A percentile compares a stretch with the other conserved stretches of the same genome.
Conservation (phyloP, 805 yeast genomes). For the Metschnikowia reukaufii region DNA sequence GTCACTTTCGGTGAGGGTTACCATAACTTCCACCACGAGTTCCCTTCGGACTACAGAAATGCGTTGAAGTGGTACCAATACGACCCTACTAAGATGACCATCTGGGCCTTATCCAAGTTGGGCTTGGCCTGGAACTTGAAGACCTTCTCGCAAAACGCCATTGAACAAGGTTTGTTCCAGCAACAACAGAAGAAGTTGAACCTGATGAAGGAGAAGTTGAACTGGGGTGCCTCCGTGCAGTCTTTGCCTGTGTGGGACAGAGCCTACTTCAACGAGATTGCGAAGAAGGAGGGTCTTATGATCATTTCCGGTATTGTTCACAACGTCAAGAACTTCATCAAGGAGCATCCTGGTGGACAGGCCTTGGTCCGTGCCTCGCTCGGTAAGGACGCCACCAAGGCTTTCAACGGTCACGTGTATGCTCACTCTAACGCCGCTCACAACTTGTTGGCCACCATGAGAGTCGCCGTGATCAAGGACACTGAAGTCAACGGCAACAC, state of each 20-base stretch:
- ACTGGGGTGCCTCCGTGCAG: constrained; percentile 74
- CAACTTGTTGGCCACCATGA: constrained; percentile 75
- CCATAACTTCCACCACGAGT: constrained; percentile 89
- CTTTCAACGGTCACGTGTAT: constrained; percentile 84
- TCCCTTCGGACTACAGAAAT: constrained; percentile 86
- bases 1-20: constrained; percentile 89
- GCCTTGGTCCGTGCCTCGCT: constrained; percentile 66
- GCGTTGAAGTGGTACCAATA: constrained; percentile 86
- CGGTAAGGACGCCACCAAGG: constrained; percentile 81
- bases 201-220: constrained; percentile 55
- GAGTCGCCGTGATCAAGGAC: constrained; percentile 77
- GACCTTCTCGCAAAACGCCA: constrained; percentile 75
- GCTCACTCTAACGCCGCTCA: constrained; percentile 86
- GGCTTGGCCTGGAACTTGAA: constrained; percentile 75
- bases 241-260: constrained; percentile 76
- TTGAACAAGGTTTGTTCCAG: constrained; percentile 78
- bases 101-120: constrained; percentile 57
- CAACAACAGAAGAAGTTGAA: constrained; percentile 81
- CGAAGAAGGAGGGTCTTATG: constrained; percentile 58
- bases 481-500: constrained; percentile 58
- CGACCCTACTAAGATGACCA: constrained; percentile 74
- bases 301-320: constrained; percentile 79
- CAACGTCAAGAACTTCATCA: constrained; percentile 64
- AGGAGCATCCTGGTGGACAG: constrained; percentile 85
- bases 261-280: constrained; percentile 52